Conservation (phyloP, 2,329 filamentous ascomycete species). For the Arthrobotrys iridis region DNA sequence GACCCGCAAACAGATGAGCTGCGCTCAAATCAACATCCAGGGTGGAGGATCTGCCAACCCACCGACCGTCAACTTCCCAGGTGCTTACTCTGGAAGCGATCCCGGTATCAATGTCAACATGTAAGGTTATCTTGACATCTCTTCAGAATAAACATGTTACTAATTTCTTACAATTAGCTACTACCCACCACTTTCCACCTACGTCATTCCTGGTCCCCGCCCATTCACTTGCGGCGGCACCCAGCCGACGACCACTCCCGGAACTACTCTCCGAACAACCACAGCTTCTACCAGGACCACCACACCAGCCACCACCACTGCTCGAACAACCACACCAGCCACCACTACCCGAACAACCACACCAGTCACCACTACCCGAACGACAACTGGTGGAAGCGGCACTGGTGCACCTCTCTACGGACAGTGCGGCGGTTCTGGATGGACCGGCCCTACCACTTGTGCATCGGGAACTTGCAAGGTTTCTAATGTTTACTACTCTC, state of each 20-base stretch:
- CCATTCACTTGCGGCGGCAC: conserved; percentile 55
- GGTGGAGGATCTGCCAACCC: conserved; percentile 56
- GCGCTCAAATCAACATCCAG: conserved; percentile 58
- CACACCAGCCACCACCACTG: not conserved
- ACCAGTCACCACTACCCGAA: conserved; percentile 9
- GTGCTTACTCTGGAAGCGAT: conserved; percentile 57
- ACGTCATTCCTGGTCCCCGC: conserved; percentile 63
- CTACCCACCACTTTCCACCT: conserved; percentile 60
- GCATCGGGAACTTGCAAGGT: conserved; percentile 33
- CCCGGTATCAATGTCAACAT: conserved; percentile 56
- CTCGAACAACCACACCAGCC: not conserved
- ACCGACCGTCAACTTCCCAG: conserved; percentile 57
- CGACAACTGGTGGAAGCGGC: not conserved
- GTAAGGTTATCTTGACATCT: conserved; percentile 9
- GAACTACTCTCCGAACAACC: not conserved
- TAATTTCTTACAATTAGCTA: conserved; percentile 58
- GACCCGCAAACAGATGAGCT: conserved; percentile 55
- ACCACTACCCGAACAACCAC: not conserved
- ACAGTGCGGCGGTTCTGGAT: conserved; percentile 45
- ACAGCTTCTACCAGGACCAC: not conserved
- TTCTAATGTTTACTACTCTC: conserved; percentile 31
- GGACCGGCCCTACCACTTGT: conserved; percentile 51
- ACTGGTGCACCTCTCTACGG: conserved; percentile 36
- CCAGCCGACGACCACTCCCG: conserved; percentile 8
- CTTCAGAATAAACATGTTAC: not conserved